Conservation (phyloP, 371 early-diverging fungal species). For the Actinomortierella wolfii region DNA sequence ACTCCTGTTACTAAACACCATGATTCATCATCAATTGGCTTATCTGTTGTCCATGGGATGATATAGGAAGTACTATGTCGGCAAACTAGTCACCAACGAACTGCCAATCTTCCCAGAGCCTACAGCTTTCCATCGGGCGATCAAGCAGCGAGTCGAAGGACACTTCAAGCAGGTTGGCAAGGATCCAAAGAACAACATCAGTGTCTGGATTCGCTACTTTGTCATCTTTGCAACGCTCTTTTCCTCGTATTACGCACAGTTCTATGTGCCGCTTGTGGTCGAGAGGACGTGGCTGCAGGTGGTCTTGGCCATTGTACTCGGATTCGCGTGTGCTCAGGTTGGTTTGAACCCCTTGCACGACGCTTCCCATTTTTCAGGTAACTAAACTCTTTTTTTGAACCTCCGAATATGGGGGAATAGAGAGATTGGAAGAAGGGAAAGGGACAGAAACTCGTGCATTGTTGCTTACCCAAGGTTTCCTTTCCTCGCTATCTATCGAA, state of each 20-base stretch:
- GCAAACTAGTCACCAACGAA: conserved; percentile 49
- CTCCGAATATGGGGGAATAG: too few species aligned
- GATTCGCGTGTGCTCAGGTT: conserved; percentile 54
- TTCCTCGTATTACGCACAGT: conserved; percentile 49
- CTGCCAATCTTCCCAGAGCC: conserved; percentile 58
- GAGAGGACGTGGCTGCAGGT: conserved; percentile 47
- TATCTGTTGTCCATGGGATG: too few species aligned
- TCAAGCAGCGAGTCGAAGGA: conserved; percentile 43
- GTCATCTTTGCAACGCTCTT: conserved; percentile 47
- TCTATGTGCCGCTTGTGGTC: conserved; percentile 47
- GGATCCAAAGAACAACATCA: conserved; percentile 46
- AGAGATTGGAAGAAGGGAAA: too few species aligned
- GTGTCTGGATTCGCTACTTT: conserved; percentile 51
- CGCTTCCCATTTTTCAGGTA: conserved; percentile 58
- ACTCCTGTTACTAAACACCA: too few species aligned
- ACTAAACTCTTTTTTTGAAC: too few species aligned
- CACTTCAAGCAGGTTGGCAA: conserved; percentile 34
- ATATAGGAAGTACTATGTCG: conserved; percentile 52
- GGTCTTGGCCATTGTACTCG: conserved; percentile 50
- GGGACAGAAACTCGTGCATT: too few species aligned
- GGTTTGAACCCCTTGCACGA: conserved; percentile 64
- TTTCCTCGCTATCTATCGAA: too few species aligned
- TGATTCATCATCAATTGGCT: too few species aligned
- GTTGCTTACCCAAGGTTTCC: too few species aligned
- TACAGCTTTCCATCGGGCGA: conserved; percentile 47